Base-by-base conservation (phyloP, 2,329 filamentous ascomycete genomes). In the Aspergillus neotritici region DNA sequence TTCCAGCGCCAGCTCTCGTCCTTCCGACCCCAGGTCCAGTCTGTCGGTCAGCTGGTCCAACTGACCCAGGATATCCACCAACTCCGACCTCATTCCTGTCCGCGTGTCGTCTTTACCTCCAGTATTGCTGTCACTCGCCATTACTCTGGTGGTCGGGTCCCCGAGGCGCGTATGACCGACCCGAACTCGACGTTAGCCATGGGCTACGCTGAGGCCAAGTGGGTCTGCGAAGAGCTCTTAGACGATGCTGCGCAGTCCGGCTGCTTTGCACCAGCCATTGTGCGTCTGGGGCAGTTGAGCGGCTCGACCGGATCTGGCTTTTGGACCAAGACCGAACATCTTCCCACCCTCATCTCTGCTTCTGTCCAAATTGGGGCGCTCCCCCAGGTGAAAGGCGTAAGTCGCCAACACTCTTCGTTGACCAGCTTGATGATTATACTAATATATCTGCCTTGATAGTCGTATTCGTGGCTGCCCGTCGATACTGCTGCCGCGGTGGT, bases 391-490 rank as follows among this genome's bases (percentile, higher is more conserved):
- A 34, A 12, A 2, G 35, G 34, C 3, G 43, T 46, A 31, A 28
- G 42, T 40, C 12, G 12, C 11, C 5, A 5, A 17, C 7, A 12
- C 11, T 6, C 11, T 41, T 34, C 16, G 3, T 21, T 10, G 5
- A 17, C 8, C 17, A 2, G 16, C n/a, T 2, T 15, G 3, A 16
- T 21, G 12, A 31, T n/a, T 4, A 0, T 0, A 31, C 32, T 15
- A 8, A 16, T 4, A 8, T 3, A 3, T 5, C 5, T 2, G 5
- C 6, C 8, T 33, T 3, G n/a, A 2, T 12, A 47, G 44, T 43
- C 40, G 1, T 13, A 40, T 5, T 47, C 44, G 5, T 47, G 41
- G 45, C 21, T 43, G 29, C 45, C 45, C 4, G 41, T 47, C 13
- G 28, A 47, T 29, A 8, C 10, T 4, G 45, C 40, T 7, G 40